Percentiles rank a stretch among this genome's conserved stretches.
Evolutionary conservation across 2,329 filamentous ascomycete species (phyloP).

Genomic region (Arthrobotrys entomopaga): DNA sequence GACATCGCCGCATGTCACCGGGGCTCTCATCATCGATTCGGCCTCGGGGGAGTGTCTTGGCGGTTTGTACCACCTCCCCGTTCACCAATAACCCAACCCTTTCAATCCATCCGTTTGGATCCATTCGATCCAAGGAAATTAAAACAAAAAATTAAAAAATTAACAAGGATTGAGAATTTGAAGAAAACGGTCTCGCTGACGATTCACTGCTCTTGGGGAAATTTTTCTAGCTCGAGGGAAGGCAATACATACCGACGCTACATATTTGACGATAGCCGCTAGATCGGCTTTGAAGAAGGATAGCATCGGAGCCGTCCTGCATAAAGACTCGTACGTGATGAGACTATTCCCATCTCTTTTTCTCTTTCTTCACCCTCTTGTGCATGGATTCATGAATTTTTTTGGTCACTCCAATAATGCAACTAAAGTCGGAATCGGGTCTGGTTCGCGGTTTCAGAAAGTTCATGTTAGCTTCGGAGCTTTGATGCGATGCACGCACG

Average conservation of each 20-base stretch:
- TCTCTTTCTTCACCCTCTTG: background rate
- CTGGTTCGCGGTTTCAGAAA: constrained; percentile 6
- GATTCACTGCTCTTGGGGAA: constrained; percentile 4
- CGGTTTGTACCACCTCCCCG: constrained; percentile 36
- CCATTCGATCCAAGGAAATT: background rate
- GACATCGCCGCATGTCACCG: constrained; percentile 57
- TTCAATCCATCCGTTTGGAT: no score
- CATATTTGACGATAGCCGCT: constrained; percentile 57
- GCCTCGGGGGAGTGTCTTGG: constrained; percentile 58
- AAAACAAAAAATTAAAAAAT: background rate
- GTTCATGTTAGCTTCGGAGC: background rate
- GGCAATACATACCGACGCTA: constrained; percentile 58
- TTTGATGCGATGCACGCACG: constrained; percentile 12
- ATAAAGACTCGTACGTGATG: constrained; percentile 58
- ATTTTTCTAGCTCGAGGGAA: constrained; percentile 57
- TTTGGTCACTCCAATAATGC: no score
- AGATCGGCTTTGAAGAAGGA: constrained; percentile 57
- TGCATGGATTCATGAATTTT: background rate
- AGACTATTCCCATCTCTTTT: constrained; percentile 1
- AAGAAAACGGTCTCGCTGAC: constrained; percentile 9
- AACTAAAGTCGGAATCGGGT: no score
- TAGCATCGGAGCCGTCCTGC: constrained; percentile 57
- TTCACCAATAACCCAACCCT: no score
- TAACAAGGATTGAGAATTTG: no score
- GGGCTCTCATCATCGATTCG: constrained; percentile 58